phyloP scores from a whole-genome alignment of 495 filamentous ascomycete species.

The Penicillium steckii region DNA sequence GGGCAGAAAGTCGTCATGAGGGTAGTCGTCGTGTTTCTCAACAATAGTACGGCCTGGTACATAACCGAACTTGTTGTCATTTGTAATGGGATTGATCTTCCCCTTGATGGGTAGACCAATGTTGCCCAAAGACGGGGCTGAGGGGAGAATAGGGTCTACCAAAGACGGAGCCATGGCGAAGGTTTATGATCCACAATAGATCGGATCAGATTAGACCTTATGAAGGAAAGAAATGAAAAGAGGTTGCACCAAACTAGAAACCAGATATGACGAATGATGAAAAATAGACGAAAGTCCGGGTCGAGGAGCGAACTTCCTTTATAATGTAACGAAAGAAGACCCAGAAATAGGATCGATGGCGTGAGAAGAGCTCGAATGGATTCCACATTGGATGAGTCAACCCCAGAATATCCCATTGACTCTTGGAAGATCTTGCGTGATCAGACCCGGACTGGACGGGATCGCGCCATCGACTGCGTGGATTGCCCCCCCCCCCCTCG shows the following conservation, averaged over 20 bases:
- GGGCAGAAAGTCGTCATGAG: slow-evolving; percentile 55
- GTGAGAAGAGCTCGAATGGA: slow-evolving; percentile 3
- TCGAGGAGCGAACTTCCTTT: background rate
- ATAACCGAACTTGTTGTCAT: slow-evolving; percentile 38
- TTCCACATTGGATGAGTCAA: slow-evolving; percentile 16
- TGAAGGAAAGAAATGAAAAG: background rate
- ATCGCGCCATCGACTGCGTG: slow-evolving; percentile 34
- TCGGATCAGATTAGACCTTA: background rate
- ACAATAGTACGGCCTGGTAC: slow-evolving; percentile 49
- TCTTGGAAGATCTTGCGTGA: slow-evolving; percentile 16
- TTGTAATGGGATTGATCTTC: slow-evolving; percentile 12
- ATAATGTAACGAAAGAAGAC: background rate
- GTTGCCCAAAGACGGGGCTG: slow-evolving; percentile 1
- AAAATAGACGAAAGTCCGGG: slow-evolving; percentile 13
- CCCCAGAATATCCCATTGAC: slow-evolving; percentile 5
- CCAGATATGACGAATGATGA: slow-evolving; percentile 3
- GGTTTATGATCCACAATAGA: background rate
- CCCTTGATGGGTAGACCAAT: slow-evolving; percentile 22
- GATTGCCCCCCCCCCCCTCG: too few relatives aligned
- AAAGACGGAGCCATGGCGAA: slow-evolving; percentile 36
- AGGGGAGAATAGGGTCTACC: slow-evolving; percentile 23
- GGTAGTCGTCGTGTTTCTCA: slow-evolving; percentile 49
- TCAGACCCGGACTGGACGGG: slow-evolving; percentile 16
- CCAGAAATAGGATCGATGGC: background rate
- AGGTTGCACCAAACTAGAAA: background rate